These are phyloP conservation scores for Quercus phellos DNA, from an alignment of 331 rosid species.

Conservation along the genomic window DNA sequence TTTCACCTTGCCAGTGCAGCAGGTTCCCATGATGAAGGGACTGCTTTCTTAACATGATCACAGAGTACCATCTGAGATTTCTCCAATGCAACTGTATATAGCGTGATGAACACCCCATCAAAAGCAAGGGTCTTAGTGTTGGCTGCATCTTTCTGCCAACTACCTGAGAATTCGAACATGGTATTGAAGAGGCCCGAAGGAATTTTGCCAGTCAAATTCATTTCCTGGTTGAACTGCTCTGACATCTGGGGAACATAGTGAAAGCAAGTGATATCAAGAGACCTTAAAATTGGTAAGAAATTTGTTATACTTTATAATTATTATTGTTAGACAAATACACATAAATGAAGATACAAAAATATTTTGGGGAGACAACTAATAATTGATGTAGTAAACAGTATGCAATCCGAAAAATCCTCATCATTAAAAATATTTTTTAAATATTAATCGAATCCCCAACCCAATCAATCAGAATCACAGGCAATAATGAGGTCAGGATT, in stretches of 20 bases:
- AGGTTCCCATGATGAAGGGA: constrained; percentile 93
- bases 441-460: not conserved
- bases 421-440: not conserved
- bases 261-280: not conserved
- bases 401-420: not conserved
- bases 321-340: not conserved
- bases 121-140: constrained; percentile 83
- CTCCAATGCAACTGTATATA: constrained; percentile 85
- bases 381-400: not conserved
- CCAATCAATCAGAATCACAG: not conserved
- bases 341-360: not conserved
- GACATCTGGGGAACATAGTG: constrained; percentile 68
- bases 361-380: not conserved
- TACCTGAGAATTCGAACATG: constrained; percentile 89
- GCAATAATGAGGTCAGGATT: not conserved
- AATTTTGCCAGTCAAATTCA: constrained; percentile 82
- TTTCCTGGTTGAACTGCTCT: constrained; percentile 95
- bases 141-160: constrained; percentile 98
- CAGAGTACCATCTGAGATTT: constrained; percentile 80
- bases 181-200: constrained; percentile 94
- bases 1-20: constrained; percentile 84
- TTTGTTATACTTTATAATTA: not conserved
- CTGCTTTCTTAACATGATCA: constrained; percentile 63
- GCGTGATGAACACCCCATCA: constrained; percentile 90
- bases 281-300: not conserved